Conservation (phyloP, 176 grass and related monocot genomes). For the Triticum urartu region DNA sequence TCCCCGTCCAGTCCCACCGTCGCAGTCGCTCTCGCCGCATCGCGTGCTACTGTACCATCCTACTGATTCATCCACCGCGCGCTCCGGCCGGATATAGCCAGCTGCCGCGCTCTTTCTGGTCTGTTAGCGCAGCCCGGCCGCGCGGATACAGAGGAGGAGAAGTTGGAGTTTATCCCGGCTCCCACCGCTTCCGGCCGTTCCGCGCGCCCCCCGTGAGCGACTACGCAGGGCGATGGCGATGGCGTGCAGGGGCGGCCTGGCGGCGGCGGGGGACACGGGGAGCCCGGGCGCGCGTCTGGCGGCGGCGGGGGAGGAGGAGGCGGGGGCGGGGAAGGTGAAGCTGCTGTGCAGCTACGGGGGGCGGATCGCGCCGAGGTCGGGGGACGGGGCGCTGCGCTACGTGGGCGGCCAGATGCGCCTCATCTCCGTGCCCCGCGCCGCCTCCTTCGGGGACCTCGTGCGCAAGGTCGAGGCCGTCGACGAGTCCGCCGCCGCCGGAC, state of each 20-base stretch:
- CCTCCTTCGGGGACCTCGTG: constrained; percentile 60
- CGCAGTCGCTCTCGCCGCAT: background rate
- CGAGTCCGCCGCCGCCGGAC: background rate
- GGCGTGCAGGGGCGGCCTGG: no score
- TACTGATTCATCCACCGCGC: background rate
- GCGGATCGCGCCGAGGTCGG: constrained; percentile 61
- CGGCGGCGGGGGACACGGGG: constrained; percentile 23
- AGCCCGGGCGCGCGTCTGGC: constrained; percentile 32
- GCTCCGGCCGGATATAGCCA: background rate
- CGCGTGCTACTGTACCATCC: background rate
- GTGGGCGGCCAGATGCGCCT: constrained; percentile 74
- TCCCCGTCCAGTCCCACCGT: background rate
- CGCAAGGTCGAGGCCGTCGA: constrained; percentile 59
- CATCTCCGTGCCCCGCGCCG: constrained; percentile 55
- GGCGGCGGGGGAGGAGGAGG: constrained; percentile 19
- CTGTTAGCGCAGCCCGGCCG: background rate
- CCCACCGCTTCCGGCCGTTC: no score
- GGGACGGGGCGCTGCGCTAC: constrained; percentile 68
- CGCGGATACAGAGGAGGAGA: background rate
- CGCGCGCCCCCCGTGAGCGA: no score
- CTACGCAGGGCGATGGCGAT: no score
- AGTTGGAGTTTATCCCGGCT: constrained; percentile 16
- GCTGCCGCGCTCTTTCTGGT: background rate
- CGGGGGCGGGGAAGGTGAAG: constrained; percentile 47
- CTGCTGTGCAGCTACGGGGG: constrained; percentile 87